Evolutionary conservation across 129 eudicot species (phyloP), one percentile per base, ranked within the genome.

Genomic region (Lonicera japonica): DNA sequence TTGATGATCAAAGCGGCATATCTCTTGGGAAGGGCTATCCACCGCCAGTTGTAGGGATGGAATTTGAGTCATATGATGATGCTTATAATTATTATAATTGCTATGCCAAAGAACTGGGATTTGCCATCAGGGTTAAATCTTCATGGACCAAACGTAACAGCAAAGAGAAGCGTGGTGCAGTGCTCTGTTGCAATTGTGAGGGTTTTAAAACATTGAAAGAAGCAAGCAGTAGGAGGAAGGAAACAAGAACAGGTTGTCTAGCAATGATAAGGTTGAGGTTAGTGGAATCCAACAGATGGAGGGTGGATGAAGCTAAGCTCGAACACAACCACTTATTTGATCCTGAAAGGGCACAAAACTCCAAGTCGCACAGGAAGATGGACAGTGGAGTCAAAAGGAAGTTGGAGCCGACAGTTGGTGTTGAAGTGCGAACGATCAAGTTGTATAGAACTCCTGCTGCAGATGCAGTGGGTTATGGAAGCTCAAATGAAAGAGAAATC

Each of bases 101-200:
- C 61, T 83, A 81, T 50, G 88, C 95, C 10, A 87, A 71, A 63
- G 95, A 82, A 54, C 55, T 83, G 23, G 95, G 91, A 23, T 87
- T 87, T 19, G 91, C 86, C 3, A 83, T 86, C 34, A 67, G 97
- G 70, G 95, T 90, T 38, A 90, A 90, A 75, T 86, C 95, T 29
- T 90, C 95, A 7, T 90, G 97, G 97, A 86, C 95, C 16, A 89
- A 89, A 58, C 88, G 95, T 39, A 83, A 83, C 77, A 90, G 97
- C 76, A 90, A 86, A 70, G 97, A 90, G 76, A 90, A 90, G 67
- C 79, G 95, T 1, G 95, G 97, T 53, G 95, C 97, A 8, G 95
- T 90, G 25, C 82, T 90, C 17, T 86, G 97, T 72, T 90, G 97
- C 85, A 90, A 86, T 58, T 86, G 97, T 62, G 95, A 90, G 73